These are phyloP conservation scores for Diplocarpon rosae DNA, from an alignment of 2,329 filamentous ascomycete species.

Conservation along the genomic window DNA sequence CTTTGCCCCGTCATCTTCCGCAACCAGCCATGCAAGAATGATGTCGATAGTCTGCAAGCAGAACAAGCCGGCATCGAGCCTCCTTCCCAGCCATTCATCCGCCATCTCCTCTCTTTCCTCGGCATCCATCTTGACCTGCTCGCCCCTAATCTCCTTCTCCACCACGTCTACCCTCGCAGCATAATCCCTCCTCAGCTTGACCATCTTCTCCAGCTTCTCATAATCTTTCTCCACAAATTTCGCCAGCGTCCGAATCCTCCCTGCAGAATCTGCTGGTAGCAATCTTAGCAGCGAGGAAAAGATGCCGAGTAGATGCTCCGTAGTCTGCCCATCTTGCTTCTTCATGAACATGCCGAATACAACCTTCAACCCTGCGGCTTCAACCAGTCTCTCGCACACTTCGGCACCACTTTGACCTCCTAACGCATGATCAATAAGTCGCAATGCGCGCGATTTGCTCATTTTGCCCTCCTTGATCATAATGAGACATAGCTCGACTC, in stretches of 20 bases:
- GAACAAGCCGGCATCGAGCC: constrained; percentile 77
- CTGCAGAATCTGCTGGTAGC: constrained; percentile 65
- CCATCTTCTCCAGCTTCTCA: constrained; percentile 65
- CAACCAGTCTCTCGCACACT: constrained; percentile 67
- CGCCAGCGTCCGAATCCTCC: constrained; percentile 72
- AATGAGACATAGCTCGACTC: constrained; percentile 80
- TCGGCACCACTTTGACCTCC: constrained; percentile 43
- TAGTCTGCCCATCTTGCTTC: constrained; percentile 54
- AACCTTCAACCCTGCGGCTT: constrained; percentile 74
- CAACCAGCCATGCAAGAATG: constrained; percentile 79
- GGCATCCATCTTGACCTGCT: constrained; percentile 41
- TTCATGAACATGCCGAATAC: constrained; percentile 85
- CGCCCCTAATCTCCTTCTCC: constrained; percentile 49
- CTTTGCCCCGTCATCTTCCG: constrained; percentile 72
- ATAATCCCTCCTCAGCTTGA: constrained; percentile 63
- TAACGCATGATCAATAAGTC: constrained; percentile 74
- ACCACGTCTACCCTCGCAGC: constrained; percentile 48
- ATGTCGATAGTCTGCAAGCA: constrained; percentile 75
- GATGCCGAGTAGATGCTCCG: constrained; percentile 75
- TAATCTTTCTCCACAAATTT: constrained; percentile 96
- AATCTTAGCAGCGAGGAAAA: constrained; percentile 73
- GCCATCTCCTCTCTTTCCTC: constrained; percentile 52
- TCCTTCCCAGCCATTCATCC: constrained; percentile 61
- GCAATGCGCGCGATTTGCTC: constrained; percentile 65
- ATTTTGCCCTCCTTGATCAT: constrained; percentile 86